Conservation (phyloP, 768 basidiomycete genomes). For the Lentinula lateritia region DNA sequence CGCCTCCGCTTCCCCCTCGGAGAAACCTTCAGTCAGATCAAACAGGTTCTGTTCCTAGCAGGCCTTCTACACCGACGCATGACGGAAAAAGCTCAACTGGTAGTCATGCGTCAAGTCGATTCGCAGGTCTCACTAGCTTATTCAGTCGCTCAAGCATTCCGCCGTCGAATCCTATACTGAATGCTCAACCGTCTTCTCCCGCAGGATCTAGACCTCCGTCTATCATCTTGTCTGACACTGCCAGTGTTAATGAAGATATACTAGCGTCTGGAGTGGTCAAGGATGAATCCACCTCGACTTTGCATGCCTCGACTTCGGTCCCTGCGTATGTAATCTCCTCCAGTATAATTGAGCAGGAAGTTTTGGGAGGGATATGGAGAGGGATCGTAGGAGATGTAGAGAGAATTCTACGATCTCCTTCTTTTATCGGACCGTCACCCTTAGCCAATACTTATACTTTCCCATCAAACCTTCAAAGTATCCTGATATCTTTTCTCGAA, state of each 20-base stretch:
- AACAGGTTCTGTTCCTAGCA: conserved; percentile 3
- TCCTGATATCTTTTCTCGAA: background rate
- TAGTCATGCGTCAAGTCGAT: background rate
- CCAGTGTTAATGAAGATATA: background rate
- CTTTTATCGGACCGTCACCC: background rate
- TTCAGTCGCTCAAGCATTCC: background rate
- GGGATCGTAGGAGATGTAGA: conserved; percentile 1
- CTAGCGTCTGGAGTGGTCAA: background rate
- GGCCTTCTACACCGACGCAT: conserved; percentile 16
- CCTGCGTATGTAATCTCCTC: background rate
- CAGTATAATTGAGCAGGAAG: background rate
- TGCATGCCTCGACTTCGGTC: background rate
- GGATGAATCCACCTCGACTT: background rate
- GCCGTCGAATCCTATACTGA: background rate
- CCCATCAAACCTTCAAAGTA: background rate
- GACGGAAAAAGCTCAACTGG: background rate
- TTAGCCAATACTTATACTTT: background rate
- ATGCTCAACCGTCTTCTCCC: background rate
- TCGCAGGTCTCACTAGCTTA: background rate
- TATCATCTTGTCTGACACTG: background rate
- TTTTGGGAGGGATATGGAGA: conserved; percentile 4
- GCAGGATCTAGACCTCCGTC: conserved; percentile 5
- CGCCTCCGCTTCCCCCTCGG: conserved; percentile 27
- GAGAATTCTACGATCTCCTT: background rate
- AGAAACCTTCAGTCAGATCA: conserved; percentile 12